Conservation (phyloP, 768 basidiomycete species). For the Heimioporus sp. region DNA sequence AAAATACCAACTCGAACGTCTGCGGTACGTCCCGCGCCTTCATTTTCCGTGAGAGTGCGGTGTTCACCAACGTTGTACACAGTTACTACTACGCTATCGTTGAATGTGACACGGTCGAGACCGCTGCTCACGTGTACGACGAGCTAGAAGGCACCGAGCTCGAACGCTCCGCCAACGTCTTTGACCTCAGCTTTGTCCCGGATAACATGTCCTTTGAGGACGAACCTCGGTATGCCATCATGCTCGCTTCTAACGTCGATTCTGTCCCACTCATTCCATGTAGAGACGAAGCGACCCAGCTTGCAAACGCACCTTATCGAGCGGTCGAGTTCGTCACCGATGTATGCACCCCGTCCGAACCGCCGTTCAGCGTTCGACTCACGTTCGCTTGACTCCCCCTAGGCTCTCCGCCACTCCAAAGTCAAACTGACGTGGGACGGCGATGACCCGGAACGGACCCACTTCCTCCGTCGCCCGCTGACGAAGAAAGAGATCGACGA, state of each 20-base stretch:
- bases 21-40: slow-evolving; percentile 57
- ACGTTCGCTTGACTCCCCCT: not conserved
- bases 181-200: slow-evolving; percentile 93
- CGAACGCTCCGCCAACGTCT: slow-evolving; percentile 93
- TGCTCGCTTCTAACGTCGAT: not conserved
- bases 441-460: slow-evolving; percentile 86
- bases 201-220: slow-evolving; percentile 84
- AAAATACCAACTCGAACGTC: slow-evolving; percentile 88
- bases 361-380: no score
- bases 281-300: slow-evolving; percentile 84
- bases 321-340: slow-evolving; percentile 90
- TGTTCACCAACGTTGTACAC: slow-evolving; percentile 13
- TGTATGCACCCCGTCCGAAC: slow-evolving; percentile 44
- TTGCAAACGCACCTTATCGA: slow-evolving; percentile 58
- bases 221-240: slow-evolving; percentile 56
- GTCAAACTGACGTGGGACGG: slow-evolving; percentile 99
- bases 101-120: slow-evolving; percentile 75
- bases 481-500: slow-evolving; percentile 88
- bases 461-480: slow-evolving; percentile 74
- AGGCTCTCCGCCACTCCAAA: slow-evolving; percentile 97
- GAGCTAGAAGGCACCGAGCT: slow-evolving; percentile 95
- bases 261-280: not conserved
- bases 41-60: not conserved
- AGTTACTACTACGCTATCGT: slow-evolving; percentile 97
- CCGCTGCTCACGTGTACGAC: slow-evolving; percentile 75